phyloP scores from a whole-genome alignment of 106 monocot genomes.

The Acanthochlamys bracteata region DNA sequence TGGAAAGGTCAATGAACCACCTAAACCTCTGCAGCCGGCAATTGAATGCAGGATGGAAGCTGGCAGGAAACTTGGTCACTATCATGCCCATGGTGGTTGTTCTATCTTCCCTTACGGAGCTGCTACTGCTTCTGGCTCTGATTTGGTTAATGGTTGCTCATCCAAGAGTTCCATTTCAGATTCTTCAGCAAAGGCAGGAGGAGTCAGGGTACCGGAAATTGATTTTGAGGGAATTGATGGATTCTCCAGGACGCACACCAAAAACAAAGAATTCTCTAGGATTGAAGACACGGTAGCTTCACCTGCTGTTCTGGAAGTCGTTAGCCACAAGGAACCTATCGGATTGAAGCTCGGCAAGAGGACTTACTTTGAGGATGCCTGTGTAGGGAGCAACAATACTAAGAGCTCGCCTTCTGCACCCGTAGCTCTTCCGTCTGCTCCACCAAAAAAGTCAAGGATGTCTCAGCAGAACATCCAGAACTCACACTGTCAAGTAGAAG shows the following conservation, averaged over 20 bases:
- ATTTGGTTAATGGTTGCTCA: constrained; percentile 36
- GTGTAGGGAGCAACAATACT: constrained; percentile 5
- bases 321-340: constrained; percentile 30
- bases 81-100: constrained; percentile 21
- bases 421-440: neutral
- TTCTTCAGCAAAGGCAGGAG: constrained; percentile 24
- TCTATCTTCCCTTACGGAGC: constrained; percentile 14
- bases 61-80: constrained; percentile 12
- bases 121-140: constrained; percentile 36
- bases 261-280: constrained; percentile 12
- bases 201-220: neutral
- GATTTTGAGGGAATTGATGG: constrained; percentile 17
- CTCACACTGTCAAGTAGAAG: constrained; percentile 58
- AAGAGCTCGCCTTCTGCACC: constrained; percentile 10
- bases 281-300: constrained; percentile 22
- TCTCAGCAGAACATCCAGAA: constrained; percentile 21
- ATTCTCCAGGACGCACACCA: constrained; percentile 13
- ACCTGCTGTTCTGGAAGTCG: neutral
- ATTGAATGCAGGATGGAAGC: constrained; percentile 20
- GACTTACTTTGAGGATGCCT: constrained; percentile 67
- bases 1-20: constrained; percentile 15
- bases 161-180: constrained; percentile 40
- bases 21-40: neutral
- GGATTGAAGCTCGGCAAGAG: constrained; percentile 72
- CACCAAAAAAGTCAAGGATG: constrained; percentile 18